Conservation (phyloP, 371 early-diverging fungal genomes). For the Rhizomucor pusillus region DNA sequence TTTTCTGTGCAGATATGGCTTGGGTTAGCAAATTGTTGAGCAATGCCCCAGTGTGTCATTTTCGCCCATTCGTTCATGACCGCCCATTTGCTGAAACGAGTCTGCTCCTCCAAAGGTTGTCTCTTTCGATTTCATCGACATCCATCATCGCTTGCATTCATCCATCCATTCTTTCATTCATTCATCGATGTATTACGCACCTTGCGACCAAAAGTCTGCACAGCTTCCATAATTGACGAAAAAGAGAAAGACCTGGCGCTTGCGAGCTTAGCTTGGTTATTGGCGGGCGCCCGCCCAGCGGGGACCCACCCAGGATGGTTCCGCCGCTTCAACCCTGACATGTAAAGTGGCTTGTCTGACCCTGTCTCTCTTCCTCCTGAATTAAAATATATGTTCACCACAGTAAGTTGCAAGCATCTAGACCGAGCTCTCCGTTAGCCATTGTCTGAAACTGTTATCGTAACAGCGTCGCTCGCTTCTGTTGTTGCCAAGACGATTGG, state of each 20-base stretch:
- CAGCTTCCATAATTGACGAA: conserved; percentile 44
- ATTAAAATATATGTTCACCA: no score
- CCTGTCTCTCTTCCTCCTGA: not conserved
- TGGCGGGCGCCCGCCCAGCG: no score
- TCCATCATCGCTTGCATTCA: conserved; percentile 4
- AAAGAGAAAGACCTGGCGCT: conserved; percentile 1
- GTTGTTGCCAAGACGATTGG: no score
- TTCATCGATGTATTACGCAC: conserved; percentile 23
- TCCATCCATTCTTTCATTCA: conserved; percentile 4
- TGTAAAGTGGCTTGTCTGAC: conserved; percentile 1
- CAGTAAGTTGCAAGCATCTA: no score
- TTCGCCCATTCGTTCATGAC: not conserved
- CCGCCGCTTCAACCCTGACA: not conserved
- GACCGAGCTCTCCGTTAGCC: no score
- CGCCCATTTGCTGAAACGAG: no score
- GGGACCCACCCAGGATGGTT: no score
- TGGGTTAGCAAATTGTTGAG: no score
- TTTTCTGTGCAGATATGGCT: conserved; percentile 73
- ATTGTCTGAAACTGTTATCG: no score
- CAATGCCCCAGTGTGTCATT: not conserved
- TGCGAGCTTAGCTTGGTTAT: not conserved
- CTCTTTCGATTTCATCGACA: no score
- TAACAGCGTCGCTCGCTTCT: no score
- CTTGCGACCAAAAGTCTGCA: conserved; percentile 60
- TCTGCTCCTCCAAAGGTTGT: no score